Conservation (phyloP, 2,329 filamentous ascomycete genomes). For the Calonectria henricotiae region DNA sequence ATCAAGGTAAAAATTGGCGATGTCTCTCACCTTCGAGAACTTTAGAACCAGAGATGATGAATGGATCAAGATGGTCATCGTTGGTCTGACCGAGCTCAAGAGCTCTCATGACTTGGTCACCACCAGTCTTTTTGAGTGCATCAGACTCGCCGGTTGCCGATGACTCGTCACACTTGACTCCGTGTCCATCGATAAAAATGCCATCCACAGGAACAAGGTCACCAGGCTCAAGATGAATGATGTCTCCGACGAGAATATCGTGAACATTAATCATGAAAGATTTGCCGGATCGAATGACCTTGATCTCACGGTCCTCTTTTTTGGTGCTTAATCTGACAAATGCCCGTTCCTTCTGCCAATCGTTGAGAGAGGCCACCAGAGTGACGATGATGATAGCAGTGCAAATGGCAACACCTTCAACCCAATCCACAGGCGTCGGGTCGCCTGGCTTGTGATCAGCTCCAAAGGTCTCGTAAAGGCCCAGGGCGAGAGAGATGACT, state of each 20-base stretch:
- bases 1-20: neutral
- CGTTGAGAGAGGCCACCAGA: conserved; percentile 74
- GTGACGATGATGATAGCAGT: conserved; percentile 77
- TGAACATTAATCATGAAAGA: conserved; percentile 74
- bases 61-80: conserved; percentile 74
- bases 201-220: conserved; percentile 81
- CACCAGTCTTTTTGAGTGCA: conserved; percentile 76
- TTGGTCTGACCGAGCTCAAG: conserved; percentile 62
- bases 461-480: conserved; percentile 77
- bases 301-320: conserved; percentile 77
- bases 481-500: conserved; percentile 76
- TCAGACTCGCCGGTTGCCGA: conserved; percentile 82
- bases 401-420: conserved; percentile 77
- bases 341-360: conserved; percentile 78
- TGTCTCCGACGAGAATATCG: conserved; percentile 78
- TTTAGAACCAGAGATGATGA: conserved; percentile 72
- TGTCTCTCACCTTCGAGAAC: conserved; percentile 63
- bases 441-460: conserved; percentile 58
- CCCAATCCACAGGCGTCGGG: conserved; percentile 71
- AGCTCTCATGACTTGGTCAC: conserved; percentile 68
- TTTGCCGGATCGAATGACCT: conserved; percentile 77
- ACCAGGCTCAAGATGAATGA: conserved; percentile 78
- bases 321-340: conserved; percentile 75
- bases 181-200: conserved; percentile 72
- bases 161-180: conserved; percentile 77